phyloP scores from a whole-genome alignment of 805 yeast genomes.

The Komagataella ulmi region DNA sequence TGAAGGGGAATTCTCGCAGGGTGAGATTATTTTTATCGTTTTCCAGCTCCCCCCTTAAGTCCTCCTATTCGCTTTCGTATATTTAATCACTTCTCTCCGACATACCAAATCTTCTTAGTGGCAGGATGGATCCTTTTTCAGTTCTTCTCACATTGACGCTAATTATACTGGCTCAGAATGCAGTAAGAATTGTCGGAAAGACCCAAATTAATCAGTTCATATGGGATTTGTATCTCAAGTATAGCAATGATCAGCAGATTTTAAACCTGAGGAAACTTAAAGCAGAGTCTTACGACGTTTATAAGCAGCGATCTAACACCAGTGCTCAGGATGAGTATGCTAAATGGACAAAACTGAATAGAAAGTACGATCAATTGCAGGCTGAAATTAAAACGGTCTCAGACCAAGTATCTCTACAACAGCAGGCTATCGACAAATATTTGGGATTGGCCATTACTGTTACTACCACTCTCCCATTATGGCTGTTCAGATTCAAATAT shows the following conservation, averaged over 20 bases:
- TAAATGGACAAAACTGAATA: slow-evolving; percentile 84
- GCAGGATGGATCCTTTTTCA: slow-evolving; percentile 8
- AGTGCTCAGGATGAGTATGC: slow-evolving; percentile 93
- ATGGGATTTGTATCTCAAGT: slow-evolving; percentile 8
- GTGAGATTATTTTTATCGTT: background rate
- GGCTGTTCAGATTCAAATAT: slow-evolving; percentile 36
- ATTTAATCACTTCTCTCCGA: background rate
- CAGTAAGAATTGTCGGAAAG: slow-evolving; percentile 23
- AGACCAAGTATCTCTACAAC: slow-evolving; percentile 21
- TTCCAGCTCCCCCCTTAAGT: background rate
- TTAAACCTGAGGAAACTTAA: slow-evolving; percentile 19
- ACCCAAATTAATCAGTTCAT: slow-evolving; percentile 12
- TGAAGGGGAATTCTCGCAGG: background rate
- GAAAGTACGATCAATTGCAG: slow-evolving; percentile 47
- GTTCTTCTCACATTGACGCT: slow-evolving; percentile 14
- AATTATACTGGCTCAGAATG: slow-evolving; percentile 23
- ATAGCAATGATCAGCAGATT: slow-evolving; percentile 21
- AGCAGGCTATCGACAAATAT: slow-evolving; percentile 18
- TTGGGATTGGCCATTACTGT: slow-evolving; percentile 22
- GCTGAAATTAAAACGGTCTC: slow-evolving; percentile 33
- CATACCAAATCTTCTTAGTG: background rate
- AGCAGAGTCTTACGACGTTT: slow-evolving; percentile 30
- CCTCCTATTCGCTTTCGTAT: background rate
- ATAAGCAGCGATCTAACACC: slow-evolving; percentile 41
- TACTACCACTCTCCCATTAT: slow-evolving; percentile 30